Evolutionary conservation across 2,329 filamentous ascomycete species (phyloP), one percentile per base, ranked within the genome.

Genomic region (Alternaria postmessia): DNA sequence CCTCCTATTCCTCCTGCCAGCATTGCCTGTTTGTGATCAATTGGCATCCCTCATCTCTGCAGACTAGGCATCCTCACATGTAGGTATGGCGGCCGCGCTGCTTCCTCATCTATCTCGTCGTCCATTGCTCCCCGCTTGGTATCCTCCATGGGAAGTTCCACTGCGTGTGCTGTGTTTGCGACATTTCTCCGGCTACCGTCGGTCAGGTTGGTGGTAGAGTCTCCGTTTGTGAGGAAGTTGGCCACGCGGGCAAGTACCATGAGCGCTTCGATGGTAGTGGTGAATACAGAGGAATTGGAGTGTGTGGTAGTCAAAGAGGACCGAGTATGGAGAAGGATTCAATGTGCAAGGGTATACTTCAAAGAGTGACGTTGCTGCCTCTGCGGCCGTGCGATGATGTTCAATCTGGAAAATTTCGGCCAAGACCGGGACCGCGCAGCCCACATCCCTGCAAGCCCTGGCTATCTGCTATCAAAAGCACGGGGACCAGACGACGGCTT

Each of bases 1-100:
- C 95, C 95, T 74, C 96, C 95, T 54, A 96, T 84, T 61, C 94
- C 95, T 74, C 95, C 95, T 34, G 95, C 95, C 74, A 99, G 85
- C 94, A 98, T 99, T 77, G 91, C 89, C 93, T 97, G 67, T 62
- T 61, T 52, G 20, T 59, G 38, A 67, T 75, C 72, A 75, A 73
- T 63, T 58, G 57, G 49, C 38, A 56, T 59, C 62, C 54, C 56
- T 62, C 34, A 44, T 48, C 20, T 26, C 20, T 28, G 30, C 26
- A 22, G 32, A 39, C 41, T 38, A 57, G 60, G 61, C 60, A 59
- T 59, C 57, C 74, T 75, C 74, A 81, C 82, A 76, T 84, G 82
- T 28, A 82, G 64, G 62, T 83, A 84, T 3, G 82, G 81, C 54
- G 82, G 81, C 42, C 82, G 78, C 54, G 77, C 79, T 43, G 79